Percentiles rank a stretch among this genome's conserved stretches.
Conservation (phyloP, 2,329 filamentous ascomycete species). For the Biscogniauxia mediterranea region DNA sequence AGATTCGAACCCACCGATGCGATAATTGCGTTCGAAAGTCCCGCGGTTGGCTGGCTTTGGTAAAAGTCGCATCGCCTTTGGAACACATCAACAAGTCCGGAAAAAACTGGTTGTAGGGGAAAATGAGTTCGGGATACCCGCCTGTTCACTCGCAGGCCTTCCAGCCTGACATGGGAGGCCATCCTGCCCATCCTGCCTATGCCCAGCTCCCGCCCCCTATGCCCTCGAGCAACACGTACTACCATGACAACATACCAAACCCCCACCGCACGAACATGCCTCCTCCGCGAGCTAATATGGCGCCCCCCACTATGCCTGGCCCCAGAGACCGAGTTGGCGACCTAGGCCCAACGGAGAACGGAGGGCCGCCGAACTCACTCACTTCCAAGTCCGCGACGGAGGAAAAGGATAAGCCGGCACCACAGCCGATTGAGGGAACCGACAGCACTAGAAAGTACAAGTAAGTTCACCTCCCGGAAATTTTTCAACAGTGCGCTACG, state of each 20-base stretch:
- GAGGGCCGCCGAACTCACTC: slow-evolving; percentile 18
- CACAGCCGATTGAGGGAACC: slow-evolving; percentile 27
- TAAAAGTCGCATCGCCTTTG: slow-evolving; percentile 3
- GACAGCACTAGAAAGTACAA: slow-evolving; percentile 30
- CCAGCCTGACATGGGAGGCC: slow-evolving; percentile 28
- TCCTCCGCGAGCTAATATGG: slow-evolving; percentile 31
- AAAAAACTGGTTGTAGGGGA: slow-evolving; percentile 13
- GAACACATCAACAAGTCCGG: slow-evolving; percentile 9
- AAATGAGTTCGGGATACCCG: slow-evolving; percentile 33
- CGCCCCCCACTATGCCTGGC: slow-evolving; percentile 27
- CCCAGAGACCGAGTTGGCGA: slow-evolving; percentile 27
- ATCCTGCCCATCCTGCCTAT: slow-evolving; percentile 28
- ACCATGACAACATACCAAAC: slow-evolving; percentile 30
- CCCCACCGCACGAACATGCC: slow-evolving; percentile 31
- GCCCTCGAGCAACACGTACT: slow-evolving; percentile 25
- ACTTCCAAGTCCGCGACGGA: slow-evolving; percentile 25
- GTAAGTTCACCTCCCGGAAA: slow-evolving; percentile 14
- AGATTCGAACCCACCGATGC: background rate
- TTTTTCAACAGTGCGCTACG: slow-evolving; percentile 1
- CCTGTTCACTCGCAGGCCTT: slow-evolving; percentile 29
- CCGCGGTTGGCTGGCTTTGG: background rate
- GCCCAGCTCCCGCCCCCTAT: slow-evolving; percentile 30
- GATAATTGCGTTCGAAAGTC: background rate
- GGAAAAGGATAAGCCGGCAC: slow-evolving; percentile 23
- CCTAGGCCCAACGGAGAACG: slow-evolving; percentile 26